Evolutionary conservation across 495 filamentous ascomycete genomes (phyloP), one percentile per base, ranked within the genome.

Genomic region (Aspergillus asperescens): DNA sequence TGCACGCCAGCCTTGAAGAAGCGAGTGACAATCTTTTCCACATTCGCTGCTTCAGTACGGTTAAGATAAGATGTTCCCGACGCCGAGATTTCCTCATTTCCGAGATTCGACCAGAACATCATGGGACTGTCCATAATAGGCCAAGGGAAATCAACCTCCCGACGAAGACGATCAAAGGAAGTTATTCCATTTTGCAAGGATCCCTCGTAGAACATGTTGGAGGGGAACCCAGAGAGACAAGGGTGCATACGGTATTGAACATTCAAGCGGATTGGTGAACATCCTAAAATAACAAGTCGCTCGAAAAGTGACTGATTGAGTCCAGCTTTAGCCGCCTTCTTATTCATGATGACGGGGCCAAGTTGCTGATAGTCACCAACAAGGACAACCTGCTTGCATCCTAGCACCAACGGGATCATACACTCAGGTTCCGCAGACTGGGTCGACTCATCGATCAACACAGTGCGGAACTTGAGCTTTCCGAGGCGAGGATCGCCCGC

Each of bases 21-120:
- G 42, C 94, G 87, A 5, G 92, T 96, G 37, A 97, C 87, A 57
- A 96, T 90, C 75, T 97, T 97, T 71, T 97, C 93, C 31, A 97
- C 94, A 58, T 97, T 97, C 8, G 89, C 85, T 7, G 93, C 90
- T 65, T 99, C 93, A 3, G 94, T 97, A 40, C 93, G 87, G 66
- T 99, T 99, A 43, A 99, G 83, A 63, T 97, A 99, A 7, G 92
- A 96, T 1, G 94, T 99, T 61, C 93, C 94, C 8, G 90, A 96
- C 0, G 94, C 93, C 37, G 90, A 95, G 48, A 99, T 97, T 66
- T 99, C 93, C 65, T 99, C 93, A 51, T 93, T 95, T 47, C 93
- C 93, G 38, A 96, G 74, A 64, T 97, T 97, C 7, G 91, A 94
- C 93, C 93, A 99, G 75, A 99, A 99, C 93, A 97, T 97, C 93